Base-by-base conservation (phyloP, 352 stramenopile species). In the Globisporangium takayamanum region DNA sequence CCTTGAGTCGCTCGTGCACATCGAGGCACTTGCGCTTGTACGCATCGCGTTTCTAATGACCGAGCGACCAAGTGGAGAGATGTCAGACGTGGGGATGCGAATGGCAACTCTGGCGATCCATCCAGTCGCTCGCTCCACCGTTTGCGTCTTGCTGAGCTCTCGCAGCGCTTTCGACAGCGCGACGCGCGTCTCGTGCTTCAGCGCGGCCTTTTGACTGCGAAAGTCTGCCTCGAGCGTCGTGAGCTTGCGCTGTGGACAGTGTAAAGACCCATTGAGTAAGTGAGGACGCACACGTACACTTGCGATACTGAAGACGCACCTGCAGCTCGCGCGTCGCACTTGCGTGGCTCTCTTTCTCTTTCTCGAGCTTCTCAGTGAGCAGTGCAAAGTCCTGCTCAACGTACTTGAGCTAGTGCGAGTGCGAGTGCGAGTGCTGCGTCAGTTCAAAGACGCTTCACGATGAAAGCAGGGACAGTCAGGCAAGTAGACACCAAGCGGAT, bases 21-120 rank as follows among this genome's bases (percentile, higher is more conserved):
- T 93, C 77, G 11, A 93, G 68, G 57, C 84, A 93, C 45, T 91
- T 93, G 26, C 73, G 70, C 46, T 93, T 93, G 64, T 90, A 93
- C 28, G 79, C 79, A 55, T 93, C 79, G 16, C 80, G 73, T 70
- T 93, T 92, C 77, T 88, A 66, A 18, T 0, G 49, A 26, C 3
- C 3, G n/a, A 0, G 5, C 8, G 30, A 36, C 30, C 30, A 36
- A 5, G 30, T 36, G 30, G 22, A 22, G 37, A 14, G 37, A 42
- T 5, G 39, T 45, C 39, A n/a, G 16, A 45, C 39, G 5, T 45
- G 39, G 11, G 12, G 39, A 15, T 45, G 4, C 16, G 39, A 45
- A 12, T 15, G 16, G 5, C 14, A 18, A 16, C 25, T 15, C 12
- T 16, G 46, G 6, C 30, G 7, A 30, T 36, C 22, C 22, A 53